These are phyloP conservation scores for Chytriomyces sp. DNA, from an alignment of 192 early-diverging fungal species.

Conservation along the genomic window DNA sequence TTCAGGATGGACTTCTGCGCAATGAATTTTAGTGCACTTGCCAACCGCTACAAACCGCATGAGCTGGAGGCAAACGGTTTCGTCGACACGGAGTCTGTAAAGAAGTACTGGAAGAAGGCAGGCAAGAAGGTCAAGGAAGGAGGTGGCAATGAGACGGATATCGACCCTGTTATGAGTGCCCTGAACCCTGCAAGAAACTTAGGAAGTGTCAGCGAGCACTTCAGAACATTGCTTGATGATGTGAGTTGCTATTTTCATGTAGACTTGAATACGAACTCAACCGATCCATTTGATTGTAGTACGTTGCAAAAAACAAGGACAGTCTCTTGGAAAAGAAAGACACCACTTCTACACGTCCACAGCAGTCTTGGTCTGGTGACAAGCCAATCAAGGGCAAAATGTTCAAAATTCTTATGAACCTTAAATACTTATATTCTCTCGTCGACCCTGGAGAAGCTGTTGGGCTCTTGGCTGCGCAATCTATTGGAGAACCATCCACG, in stretches of 20 bases:
- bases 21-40: conserved; percentile 81
- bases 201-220: conserved; percentile 88
- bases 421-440: conserved; percentile 92
- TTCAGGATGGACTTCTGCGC: conserved; percentile 92
- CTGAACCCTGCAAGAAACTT: conserved; percentile 82
- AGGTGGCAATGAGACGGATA: neutral
- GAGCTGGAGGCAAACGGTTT: conserved; percentile 55
- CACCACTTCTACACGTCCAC: neutral
- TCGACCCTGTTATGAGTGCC: conserved; percentile 72
- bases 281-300: conserved; percentile 38
- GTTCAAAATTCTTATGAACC: conserved; percentile 90
- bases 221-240: conserved; percentile 69
- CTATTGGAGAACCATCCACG: conserved; percentile 98
- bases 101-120: conserved; percentile 74
- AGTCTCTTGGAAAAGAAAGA: conserved; percentile 49
- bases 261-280: neutral
- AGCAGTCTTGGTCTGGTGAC: conserved; percentile 52
- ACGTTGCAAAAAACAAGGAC: conserved; percentile 74
- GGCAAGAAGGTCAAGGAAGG: conserved; percentile 59
- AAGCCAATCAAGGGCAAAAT: conserved; percentile 68
- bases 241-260: conserved; percentile 15
- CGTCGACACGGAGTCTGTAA: conserved; percentile 75
- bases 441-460: conserved; percentile 98
- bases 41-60: conserved; percentile 76
- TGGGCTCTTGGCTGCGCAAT: conserved; percentile 94